Evolutionary conservation across 139 green algal genomes (phyloP).

Genomic region (Tetraselmis chui): DNA sequence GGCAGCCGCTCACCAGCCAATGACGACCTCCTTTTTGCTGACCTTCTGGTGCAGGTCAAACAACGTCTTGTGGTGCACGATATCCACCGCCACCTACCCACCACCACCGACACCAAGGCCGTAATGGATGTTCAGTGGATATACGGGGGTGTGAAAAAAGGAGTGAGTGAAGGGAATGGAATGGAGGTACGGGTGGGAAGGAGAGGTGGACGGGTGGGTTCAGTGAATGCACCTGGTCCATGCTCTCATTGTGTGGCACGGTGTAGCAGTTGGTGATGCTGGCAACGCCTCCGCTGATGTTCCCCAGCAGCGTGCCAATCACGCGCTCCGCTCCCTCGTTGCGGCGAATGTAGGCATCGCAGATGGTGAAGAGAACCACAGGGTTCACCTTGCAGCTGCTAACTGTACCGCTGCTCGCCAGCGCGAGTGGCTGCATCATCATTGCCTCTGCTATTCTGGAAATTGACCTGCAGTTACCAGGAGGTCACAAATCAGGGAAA

Average conservation of each 20-base stretch:
- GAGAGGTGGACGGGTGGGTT: background rate
- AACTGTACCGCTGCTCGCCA: background rate
- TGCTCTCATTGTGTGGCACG: slow-evolving; percentile 90
- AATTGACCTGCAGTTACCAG: too few species aligned
- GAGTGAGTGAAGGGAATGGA: too few species aligned
- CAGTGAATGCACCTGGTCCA: slow-evolving; percentile 59
- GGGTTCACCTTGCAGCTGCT: slow-evolving; percentile 74
- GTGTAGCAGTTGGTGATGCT: slow-evolving; percentile 90
- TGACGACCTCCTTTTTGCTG: slow-evolving; percentile 70
- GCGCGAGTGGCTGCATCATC: background rate
- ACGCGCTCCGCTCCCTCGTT: slow-evolving; percentile 80
- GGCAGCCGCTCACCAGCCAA: slow-evolving; percentile 71
- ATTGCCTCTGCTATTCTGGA: background rate
- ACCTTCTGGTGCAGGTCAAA: slow-evolving; percentile 83
- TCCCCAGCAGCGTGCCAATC: slow-evolving; percentile 92
- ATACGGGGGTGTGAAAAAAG: too few species aligned
- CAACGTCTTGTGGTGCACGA: slow-evolving; percentile 91
- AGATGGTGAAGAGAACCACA: slow-evolving; percentile 87
- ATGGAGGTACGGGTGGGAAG: too few species aligned
- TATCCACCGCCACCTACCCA: slow-evolving; percentile 89
- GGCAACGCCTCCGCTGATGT: slow-evolving; percentile 43
- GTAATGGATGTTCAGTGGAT: too few species aligned
- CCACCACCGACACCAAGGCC: too few species aligned
- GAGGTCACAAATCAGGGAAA: too few species aligned
- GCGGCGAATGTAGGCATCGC: slow-evolving; percentile 84